Base-by-base conservation (phyloP, 2,329 filamentous ascomycete genomes). In the Cephalotrichum gorgonifer region DNA sequence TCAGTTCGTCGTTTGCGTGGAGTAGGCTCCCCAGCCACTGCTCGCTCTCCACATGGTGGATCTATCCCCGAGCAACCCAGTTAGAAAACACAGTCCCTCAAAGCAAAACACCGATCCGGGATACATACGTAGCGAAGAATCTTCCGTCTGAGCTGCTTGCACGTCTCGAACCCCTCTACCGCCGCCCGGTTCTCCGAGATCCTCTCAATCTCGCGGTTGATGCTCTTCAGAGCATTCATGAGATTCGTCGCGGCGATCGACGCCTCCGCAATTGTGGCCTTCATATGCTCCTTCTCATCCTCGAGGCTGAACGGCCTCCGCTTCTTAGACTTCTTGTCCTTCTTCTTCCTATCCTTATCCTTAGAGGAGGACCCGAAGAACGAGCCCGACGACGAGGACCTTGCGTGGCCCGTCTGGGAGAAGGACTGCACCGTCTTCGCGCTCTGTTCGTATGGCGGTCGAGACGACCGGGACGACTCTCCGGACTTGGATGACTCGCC, bases 1-100 rank as follows among this genome's bases (percentile, higher is more conserved):
- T 87, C n/a, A 98, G 82, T 65, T 95, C 87, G 58, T 98, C 93
- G 59, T 98, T 97, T 54, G 91, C 90, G 59, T 93, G 88, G 17
- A 98, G 81, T 4, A 98, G 75, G 52, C 88, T 84, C 39, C 91
- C 93, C 8, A 98, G 82, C 75, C 86, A 96, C 59, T 97, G 83
- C 60, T 97, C 91, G 8, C 82, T 84, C 62, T 95, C 88, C 12
- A 97, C 85, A 46, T 89, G 78, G 60, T 97, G 88, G 54, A 97
- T 95, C 79, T 83, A 49, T n/a, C 38, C 9, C n/a, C 14, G 14
- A 39, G 7, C 28, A 22, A 22, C 11, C 22, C 46, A 15, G 26
- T 20, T 44, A 33, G 14, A 28, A 17, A 43, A 20, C 30, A 15
- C 8, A 23, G 31, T n/a, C 6, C 14, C 14, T 14, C 20, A 7